Evolutionary conservation across 805 yeast species (phyloP).

Genomic region (Candida maris): DNA sequence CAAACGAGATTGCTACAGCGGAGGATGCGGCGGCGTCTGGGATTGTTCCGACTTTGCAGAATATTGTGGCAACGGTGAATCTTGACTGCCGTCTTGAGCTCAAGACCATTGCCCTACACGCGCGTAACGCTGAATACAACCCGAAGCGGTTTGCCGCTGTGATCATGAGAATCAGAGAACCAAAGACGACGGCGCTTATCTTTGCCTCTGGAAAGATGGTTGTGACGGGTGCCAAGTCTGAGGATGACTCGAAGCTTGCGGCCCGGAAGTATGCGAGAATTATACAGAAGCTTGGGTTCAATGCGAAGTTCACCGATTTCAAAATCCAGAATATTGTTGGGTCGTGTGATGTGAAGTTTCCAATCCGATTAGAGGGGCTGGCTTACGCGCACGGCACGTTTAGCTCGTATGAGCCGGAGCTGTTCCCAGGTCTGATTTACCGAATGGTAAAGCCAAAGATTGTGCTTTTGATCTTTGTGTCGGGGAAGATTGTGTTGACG

Average conservation of each 20-base stretch:
- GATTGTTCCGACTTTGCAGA: conserved; percentile 91
- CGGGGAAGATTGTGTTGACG: conserved; percentile 95
- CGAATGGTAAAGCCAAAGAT: conserved; percentile 99
- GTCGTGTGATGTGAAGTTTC: conserved; percentile 97
- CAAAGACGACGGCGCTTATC: conserved; percentile 95
- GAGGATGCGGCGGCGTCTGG: conserved; percentile 86
- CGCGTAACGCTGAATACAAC: conserved; percentile 98
- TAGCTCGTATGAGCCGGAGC: conserved; percentile 97
- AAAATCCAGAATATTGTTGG: conserved; percentile 98
- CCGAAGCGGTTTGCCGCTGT: conserved; percentile 99
- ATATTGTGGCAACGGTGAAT: conserved; percentile 97
- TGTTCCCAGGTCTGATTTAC: conserved; percentile 96
- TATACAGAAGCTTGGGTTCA: conserved; percentile 95
- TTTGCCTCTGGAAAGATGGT: conserved; percentile 99
- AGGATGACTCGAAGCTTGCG: conserved; percentile 97
- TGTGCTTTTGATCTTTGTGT: conserved; percentile 90
- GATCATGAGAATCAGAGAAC: conserved; percentile 98
- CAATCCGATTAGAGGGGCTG: conserved; percentile 93
- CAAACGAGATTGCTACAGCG: conserved; percentile 22
- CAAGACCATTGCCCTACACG: conserved; percentile 96
- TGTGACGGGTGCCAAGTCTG: conserved; percentile 98
- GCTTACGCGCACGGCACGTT: conserved; percentile 98
- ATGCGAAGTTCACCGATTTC: conserved; percentile 96
- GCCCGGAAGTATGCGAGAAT: conserved; percentile 97
- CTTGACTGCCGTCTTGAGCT: conserved; percentile 93